Percentiles rank a stretch among this genome's conserved stretches.
Conservation (phyloP, 495 filamentous ascomycete species). For the Cairneyella variabilis region DNA sequence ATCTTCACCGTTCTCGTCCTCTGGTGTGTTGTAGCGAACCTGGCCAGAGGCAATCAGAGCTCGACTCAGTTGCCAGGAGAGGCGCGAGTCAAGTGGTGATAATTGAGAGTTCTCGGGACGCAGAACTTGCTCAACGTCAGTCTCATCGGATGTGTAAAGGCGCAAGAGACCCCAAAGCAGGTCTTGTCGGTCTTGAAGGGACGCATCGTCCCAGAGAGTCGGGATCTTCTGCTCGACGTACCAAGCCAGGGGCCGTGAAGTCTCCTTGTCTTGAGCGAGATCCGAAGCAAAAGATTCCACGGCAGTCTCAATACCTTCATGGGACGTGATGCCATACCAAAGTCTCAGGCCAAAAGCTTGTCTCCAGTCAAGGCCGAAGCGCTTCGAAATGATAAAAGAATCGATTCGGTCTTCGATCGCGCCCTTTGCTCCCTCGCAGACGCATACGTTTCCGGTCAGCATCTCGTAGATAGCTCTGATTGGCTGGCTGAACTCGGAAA, state of each 20-base stretch:
- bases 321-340: constrained; percentile 71
- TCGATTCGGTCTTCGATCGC: constrained; percentile 70
- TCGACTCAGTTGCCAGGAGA: constrained; percentile 77
- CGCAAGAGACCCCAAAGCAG: constrained; percentile 83
- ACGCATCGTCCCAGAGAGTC: constrained; percentile 43
- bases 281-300: constrained; percentile 66
- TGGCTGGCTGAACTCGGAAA: constrained; percentile 82
- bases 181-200: constrained; percentile 61
- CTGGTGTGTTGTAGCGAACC: constrained; percentile 37
- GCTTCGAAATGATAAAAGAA: constrained; percentile 72
- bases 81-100: constrained; percentile 64
- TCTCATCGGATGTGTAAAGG: constrained; percentile 56
- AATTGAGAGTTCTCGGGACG: constrained; percentile 55
- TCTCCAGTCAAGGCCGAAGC: constrained; percentile 86
- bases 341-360: constrained; percentile 87
- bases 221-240: constrained; percentile 49
- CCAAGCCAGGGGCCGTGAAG: constrained; percentile 56
- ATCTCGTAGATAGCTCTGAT: constrained; percentile 87
- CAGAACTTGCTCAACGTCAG: constrained; percentile 51
- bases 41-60: constrained; percentile 47
- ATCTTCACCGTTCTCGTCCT: constrained; percentile 45
- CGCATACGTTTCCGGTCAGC: constrained; percentile 77
- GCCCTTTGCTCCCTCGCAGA: constrained; percentile 70
- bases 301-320: constrained; percentile 65
- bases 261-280: constrained; percentile 56